Conservation (phyloP, 2,329 filamentous ascomycete genomes). For the Hysterium pulicare region DNA sequence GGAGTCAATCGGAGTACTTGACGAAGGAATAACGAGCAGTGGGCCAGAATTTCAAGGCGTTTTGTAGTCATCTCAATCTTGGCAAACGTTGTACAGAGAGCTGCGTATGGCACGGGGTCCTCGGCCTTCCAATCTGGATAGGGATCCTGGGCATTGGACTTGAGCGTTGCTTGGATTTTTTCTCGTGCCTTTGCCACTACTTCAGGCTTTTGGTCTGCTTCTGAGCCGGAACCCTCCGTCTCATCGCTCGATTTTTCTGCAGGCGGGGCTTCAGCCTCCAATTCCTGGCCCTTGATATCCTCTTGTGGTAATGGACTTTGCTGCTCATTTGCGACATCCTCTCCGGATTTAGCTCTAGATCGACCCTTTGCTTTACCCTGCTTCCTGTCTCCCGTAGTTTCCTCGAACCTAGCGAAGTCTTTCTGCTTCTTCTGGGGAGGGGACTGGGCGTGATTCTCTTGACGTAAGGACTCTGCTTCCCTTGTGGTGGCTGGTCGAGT, state of each 20-base stretch:
- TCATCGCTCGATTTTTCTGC: slow-evolving; percentile 39
- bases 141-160: slow-evolving; percentile 67
- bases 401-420: slow-evolving; percentile 1
- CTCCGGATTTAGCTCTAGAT: slow-evolving; percentile 19
- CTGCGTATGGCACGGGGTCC: slow-evolving; percentile 87
- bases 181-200: slow-evolving; percentile 71
- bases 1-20: slow-evolving; percentile 93
- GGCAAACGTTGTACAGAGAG: slow-evolving; percentile 90
- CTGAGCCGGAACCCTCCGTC: slow-evolving; percentile 50
- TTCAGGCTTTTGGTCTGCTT: slow-evolving; percentile 65
- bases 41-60: slow-evolving; percentile 78
- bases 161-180: slow-evolving; percentile 74
- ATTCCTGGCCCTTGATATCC: slow-evolving; percentile 16
- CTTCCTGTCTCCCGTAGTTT: slow-evolving; percentile 4
- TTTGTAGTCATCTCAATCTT: slow-evolving; percentile 94
- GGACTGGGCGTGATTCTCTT: slow-evolving; percentile 9
- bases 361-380: slow-evolving; percentile 4
- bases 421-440: slow-evolving; percentile 13
- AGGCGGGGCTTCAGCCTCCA: slow-evolving; percentile 10
- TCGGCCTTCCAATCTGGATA: slow-evolving; percentile 94
- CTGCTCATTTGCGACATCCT: slow-evolving; percentile 24
- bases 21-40: slow-evolving; percentile 85
- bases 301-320: slow-evolving; percentile 16
- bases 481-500: slow-evolving; percentile 9
- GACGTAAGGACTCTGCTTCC: slow-evolving; percentile 10